Percentiles rank a stretch among this genome's conserved stretches.
Conservation (phyloP, 768 basidiomycete genomes). For the Mycena indigotica region DNA sequence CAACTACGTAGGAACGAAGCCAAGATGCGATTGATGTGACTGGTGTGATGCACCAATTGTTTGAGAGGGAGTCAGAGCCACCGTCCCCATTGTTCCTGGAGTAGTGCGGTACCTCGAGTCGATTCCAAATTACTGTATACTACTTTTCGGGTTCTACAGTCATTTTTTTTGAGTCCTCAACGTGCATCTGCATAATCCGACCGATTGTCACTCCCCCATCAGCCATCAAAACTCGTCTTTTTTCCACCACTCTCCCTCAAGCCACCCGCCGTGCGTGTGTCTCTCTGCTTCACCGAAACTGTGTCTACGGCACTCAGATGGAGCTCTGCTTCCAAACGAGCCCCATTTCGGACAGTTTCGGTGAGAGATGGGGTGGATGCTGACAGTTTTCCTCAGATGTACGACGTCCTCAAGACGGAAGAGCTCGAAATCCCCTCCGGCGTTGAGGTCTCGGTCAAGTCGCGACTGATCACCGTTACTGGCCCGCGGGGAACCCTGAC, state of each 20-base stretch:
- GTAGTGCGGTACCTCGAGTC: too few relatives aligned
- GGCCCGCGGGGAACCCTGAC: conserved; percentile 92
- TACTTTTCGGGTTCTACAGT: too few relatives aligned
- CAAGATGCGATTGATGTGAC: conserved; percentile 26
- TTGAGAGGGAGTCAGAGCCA: too few relatives aligned
- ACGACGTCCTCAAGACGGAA: conserved; percentile 92
- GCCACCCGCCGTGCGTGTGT: conserved; percentile 5
- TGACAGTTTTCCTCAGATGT: conserved; percentile 64
- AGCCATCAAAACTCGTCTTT: too few relatives aligned
- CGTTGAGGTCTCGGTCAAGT: conserved; percentile 85
- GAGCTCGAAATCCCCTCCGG: conserved; percentile 86
- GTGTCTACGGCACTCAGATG: background rate
- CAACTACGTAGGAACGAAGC: conserved; percentile 37
- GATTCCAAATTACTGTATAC: too few relatives aligned
- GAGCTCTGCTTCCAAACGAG: conserved; percentile 4
- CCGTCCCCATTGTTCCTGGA: too few relatives aligned
- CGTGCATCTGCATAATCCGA: too few relatives aligned
- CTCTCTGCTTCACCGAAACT: background rate
- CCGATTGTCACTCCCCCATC: too few relatives aligned
- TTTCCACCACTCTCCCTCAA: conserved; percentile 25
- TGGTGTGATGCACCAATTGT: too few relatives aligned
- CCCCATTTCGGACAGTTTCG: background rate
- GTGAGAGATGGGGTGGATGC: conserved; percentile 6
- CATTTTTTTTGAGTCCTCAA: too few relatives aligned
- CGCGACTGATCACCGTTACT: conserved; percentile 87